Conservation (phyloP, 345 rosid genomes). For the Hibiscus mutabilis region DNA sequence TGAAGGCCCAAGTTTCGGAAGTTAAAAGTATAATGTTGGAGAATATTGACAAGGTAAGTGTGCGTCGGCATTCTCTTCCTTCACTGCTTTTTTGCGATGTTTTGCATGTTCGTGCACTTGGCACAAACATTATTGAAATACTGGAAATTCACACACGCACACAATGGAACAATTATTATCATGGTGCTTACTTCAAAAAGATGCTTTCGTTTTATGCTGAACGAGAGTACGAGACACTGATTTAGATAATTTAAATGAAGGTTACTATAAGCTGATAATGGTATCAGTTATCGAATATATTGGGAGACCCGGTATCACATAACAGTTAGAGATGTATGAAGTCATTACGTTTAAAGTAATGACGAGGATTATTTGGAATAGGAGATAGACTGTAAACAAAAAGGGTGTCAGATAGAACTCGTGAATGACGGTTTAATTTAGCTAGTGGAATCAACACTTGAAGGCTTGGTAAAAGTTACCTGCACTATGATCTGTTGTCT, state of each 20-base stretch:
- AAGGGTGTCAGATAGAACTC: no score
- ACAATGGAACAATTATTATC: not conserved
- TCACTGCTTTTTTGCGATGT: not conserved
- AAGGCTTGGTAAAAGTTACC: not conserved
- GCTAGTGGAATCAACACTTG: not conserved
- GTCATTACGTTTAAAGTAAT: not conserved
- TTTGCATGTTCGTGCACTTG: not conserved
- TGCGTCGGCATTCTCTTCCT: conserved; percentile 4
- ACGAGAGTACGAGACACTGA: not conserved
- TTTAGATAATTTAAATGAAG: not conserved
- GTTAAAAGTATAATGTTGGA: conserved; percentile 94
- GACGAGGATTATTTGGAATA: no score
- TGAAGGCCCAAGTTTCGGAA: conserved; percentile 97
- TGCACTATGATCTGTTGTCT: not conserved
- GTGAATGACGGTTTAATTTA: not conserved
- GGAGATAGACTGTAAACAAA: no score
- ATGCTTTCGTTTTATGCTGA: not conserved
- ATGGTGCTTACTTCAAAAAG: not conserved
- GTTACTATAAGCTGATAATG: not conserved
- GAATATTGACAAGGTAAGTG: conserved; percentile 82
- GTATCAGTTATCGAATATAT: not conserved
- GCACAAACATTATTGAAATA: not conserved
- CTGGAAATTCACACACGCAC: not conserved
- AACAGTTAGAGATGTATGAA: not conserved
- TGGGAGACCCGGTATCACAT: not conserved